Evolutionary conservation across 768 basidiomycete species (phyloP).

Genomic region (Saitozyma sp.): DNA sequence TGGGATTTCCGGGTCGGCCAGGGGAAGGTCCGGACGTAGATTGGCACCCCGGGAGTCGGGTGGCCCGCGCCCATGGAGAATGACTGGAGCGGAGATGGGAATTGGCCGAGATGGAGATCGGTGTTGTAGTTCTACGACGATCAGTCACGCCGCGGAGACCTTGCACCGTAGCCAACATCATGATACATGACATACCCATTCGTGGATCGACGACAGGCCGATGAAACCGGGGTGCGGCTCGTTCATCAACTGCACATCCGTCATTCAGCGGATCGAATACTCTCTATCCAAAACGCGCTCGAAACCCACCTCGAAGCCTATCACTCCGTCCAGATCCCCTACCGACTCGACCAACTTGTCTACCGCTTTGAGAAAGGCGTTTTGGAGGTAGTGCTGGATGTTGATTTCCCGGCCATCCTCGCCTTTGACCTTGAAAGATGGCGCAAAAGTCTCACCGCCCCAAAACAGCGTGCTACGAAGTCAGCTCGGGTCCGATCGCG

Average conservation of each 20-base stretch:
- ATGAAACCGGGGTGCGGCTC: conserved; percentile 95
- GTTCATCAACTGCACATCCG: conserved; percentile 70
- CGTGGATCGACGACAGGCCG: conserved; percentile 73
- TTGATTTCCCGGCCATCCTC: conserved; percentile 59
- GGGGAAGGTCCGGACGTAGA: conserved; percentile 84
- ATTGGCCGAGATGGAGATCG: conserved; percentile 72
- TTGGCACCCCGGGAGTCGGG: conserved; percentile 67
- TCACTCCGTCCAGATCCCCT: conserved; percentile 71
- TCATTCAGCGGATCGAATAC: no score
- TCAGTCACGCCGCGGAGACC: not conserved
- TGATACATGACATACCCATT: conserved; percentile 56
- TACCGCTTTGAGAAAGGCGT: conserved; percentile 75
- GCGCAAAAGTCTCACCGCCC: conserved; percentile 84
- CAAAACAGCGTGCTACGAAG: conserved; percentile 78
- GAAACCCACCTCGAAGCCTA: conserved; percentile 81
- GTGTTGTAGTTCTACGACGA: conserved; percentile 74
- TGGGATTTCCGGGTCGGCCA: conserved; percentile 73
- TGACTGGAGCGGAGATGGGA: conserved; percentile 81
- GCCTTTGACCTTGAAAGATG: conserved; percentile 61
- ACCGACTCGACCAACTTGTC: conserved; percentile 67
- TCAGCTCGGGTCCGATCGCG: conserved; percentile 12
- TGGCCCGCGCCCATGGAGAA: conserved; percentile 90
- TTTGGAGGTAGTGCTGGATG: conserved; percentile 80
- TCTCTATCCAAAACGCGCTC: not conserved
- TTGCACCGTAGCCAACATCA: not conserved